Evolutionary conservation across 192 early-diverging fungal genomes (phyloP).

Genomic region (Dispira parvispora): DNA sequence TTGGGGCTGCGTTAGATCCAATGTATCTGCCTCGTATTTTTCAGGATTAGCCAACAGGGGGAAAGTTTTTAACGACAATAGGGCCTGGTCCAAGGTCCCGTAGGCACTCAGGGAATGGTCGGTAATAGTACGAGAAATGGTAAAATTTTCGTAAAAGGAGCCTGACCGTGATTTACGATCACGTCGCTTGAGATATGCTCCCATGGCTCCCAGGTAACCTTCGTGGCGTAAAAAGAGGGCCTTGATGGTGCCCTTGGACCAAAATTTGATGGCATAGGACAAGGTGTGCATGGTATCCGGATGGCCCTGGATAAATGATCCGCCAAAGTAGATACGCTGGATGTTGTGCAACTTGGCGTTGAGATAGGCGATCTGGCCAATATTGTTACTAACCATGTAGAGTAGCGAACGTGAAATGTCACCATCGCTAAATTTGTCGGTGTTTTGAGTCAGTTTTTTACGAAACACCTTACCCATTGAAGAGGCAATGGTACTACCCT

Average conservation of each 20-base stretch:
- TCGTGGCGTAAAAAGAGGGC: slow-evolving; percentile 94
- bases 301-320: slow-evolving; percentile 94
- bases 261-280: slow-evolving; percentile 92
- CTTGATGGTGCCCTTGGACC: slow-evolving; percentile 89
- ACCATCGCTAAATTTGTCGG: slow-evolving; percentile 37
- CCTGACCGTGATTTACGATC: slow-evolving; percentile 15
- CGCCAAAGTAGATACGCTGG: slow-evolving; percentile 86
- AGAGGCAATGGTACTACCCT: slow-evolving; percentile 83
- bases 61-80: slow-evolving; percentile 32
- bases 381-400: slow-evolving; percentile 95
- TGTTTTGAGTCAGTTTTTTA: slow-evolving; percentile 44
- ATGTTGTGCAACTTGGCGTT: slow-evolving; percentile 88
- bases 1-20: slow-evolving; percentile 32
- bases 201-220: slow-evolving; percentile 88
- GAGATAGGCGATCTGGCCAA: slow-evolving; percentile 96
- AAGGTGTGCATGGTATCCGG: slow-evolving; percentile 95
- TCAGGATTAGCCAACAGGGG: slow-evolving; percentile 35
- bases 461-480: slow-evolving; percentile 95
- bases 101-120: slow-evolving; percentile 34
- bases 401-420: slow-evolving; percentile 83
- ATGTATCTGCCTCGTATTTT: slow-evolving; percentile 52
- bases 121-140: slow-evolving; percentile 36
- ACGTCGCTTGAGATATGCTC: slow-evolving; percentile 36
- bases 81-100: slow-evolving; percentile 46
- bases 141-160: slow-evolving; percentile 80